Conservation (phyloP, 1,139 yeast species). For the Barnettozyma hawaiiensis region DNA sequence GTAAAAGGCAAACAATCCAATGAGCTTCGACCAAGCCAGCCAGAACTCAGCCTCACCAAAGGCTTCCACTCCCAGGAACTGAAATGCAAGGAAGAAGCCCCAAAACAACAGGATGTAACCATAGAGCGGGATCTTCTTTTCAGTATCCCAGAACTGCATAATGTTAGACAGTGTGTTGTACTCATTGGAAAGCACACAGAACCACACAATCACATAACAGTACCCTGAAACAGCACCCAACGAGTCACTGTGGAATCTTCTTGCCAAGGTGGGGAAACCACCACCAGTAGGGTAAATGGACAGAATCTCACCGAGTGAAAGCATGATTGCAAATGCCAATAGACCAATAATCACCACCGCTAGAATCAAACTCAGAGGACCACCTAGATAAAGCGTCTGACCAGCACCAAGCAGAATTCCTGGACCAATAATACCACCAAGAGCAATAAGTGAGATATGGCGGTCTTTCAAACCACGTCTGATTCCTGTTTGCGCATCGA, state of each 20-base stretch:
- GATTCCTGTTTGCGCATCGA: constrained; percentile 34
- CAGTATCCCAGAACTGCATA: constrained; percentile 63
- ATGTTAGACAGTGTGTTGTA: constrained; percentile 74
- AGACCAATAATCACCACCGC: constrained; percentile 63
- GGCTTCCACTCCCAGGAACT: constrained; percentile 54
- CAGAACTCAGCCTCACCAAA: constrained; percentile 68
- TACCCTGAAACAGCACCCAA: constrained; percentile 80
- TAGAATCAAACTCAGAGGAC: constrained; percentile 61
- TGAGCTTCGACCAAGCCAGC: constrained; percentile 61
- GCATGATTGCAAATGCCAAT: constrained; percentile 60
- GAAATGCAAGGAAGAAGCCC: constrained; percentile 37
- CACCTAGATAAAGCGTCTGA: constrained; percentile 43
- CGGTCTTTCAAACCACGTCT: constrained; percentile 51
- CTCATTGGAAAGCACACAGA: constrained; percentile 77
- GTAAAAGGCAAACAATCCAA: constrained; percentile 69
- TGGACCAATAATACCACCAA: constrained; percentile 54
- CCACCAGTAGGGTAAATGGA: constrained; percentile 68
- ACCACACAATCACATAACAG: constrained; percentile 85
- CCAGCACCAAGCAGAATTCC: constrained; percentile 47
- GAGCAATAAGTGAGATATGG: constrained; percentile 49
- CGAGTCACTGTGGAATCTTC: constrained; percentile 63
- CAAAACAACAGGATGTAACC: constrained; percentile 57
- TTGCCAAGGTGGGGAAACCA: constrained; percentile 50
- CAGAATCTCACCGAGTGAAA: constrained; percentile 72
- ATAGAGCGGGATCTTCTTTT: constrained; percentile 58